phyloP scores from a whole-genome alignment of 139 green algal genomes.

The Ettlia oleoabundans region DNA sequence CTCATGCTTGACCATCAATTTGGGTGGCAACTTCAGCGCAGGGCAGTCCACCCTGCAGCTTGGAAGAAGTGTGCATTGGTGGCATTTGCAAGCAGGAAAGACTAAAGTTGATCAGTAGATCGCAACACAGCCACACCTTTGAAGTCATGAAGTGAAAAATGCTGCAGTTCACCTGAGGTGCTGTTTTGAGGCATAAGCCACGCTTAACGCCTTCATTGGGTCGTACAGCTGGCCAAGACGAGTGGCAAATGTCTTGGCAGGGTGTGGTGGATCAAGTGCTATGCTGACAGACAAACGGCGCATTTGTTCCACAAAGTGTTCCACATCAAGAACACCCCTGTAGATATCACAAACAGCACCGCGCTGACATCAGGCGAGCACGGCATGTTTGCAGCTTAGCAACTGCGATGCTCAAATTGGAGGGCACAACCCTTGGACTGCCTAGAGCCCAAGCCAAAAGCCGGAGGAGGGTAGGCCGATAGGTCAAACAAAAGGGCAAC shows the following conservation, averaged over 20 bases:
- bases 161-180: constrained; percentile 18
- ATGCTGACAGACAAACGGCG: background rate
- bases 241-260: background rate
- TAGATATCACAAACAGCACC: background rate
- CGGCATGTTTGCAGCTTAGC: background rate
- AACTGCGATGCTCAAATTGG: too few relatives aligned
- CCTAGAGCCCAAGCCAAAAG: too few relatives aligned
- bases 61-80: too few relatives aligned
- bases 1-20: constrained; percentile 15
- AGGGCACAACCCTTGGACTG: too few relatives aligned
- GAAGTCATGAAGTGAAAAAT: background rate
- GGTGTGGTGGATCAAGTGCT: background rate
- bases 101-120: background rate
- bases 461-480: too few relatives aligned
- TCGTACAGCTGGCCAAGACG: background rate
- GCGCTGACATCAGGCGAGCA: background rate
- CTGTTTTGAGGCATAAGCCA: background rate
- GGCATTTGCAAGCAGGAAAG: too few relatives aligned
- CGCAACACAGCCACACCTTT: background rate
- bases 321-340: background rate
- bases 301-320: background rate
- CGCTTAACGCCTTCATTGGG: background rate
- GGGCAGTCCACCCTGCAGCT: constrained; percentile 40
- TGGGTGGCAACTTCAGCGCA: constrained; percentile 19
- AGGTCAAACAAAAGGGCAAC: too few relatives aligned